Conservation (phyloP, 805 yeast genomes). For the Cyberlindnera subsufficiens region DNA sequence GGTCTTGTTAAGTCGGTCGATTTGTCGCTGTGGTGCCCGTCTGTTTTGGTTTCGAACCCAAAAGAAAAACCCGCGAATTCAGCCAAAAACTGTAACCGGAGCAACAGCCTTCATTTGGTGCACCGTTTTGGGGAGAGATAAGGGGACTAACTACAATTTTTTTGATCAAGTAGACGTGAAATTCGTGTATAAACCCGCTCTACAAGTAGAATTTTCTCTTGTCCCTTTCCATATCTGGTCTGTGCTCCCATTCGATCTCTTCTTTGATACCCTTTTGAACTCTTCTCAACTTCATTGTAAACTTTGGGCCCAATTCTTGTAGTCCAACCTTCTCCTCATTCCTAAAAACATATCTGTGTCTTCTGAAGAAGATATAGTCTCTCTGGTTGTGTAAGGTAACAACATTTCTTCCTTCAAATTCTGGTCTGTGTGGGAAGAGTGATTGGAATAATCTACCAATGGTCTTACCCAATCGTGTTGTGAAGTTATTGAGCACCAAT, state of each 20-base stretch:
- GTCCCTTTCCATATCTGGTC: slow-evolving; percentile 94
- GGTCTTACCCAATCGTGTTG: slow-evolving; percentile 87
- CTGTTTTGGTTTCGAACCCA: no score
- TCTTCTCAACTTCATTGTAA: slow-evolving; percentile 82
- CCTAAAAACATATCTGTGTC: slow-evolving; percentile 87
- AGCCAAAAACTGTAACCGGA: no score
- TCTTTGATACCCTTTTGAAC: slow-evolving; percentile 88
- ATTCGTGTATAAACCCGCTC: not conserved
- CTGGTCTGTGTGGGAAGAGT: slow-evolving; percentile 88
- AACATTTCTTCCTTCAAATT: slow-evolving; percentile 92
- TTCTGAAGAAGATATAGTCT: slow-evolving; percentile 90
- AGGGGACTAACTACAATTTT: no score
- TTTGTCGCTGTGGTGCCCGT: no score
- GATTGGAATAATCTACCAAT: slow-evolving; percentile 91
- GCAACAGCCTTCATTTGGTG: no score
- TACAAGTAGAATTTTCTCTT: slow-evolving; percentile 86
- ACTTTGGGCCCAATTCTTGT: slow-evolving; percentile 96
- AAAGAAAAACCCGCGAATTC: no score
- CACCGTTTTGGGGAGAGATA: no score
- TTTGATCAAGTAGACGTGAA: not conserved
- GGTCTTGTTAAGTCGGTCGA: no score
- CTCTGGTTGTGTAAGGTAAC: slow-evolving; percentile 94
- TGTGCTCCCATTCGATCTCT: slow-evolving; percentile 94
- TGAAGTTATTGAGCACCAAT: slow-evolving; percentile 83
- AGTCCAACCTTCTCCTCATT: slow-evolving; percentile 91